Percentiles rank a stretch among this genome's conserved stretches.
Conservation (phyloP, 257 asterid species). For the Salvia splendens region DNA sequence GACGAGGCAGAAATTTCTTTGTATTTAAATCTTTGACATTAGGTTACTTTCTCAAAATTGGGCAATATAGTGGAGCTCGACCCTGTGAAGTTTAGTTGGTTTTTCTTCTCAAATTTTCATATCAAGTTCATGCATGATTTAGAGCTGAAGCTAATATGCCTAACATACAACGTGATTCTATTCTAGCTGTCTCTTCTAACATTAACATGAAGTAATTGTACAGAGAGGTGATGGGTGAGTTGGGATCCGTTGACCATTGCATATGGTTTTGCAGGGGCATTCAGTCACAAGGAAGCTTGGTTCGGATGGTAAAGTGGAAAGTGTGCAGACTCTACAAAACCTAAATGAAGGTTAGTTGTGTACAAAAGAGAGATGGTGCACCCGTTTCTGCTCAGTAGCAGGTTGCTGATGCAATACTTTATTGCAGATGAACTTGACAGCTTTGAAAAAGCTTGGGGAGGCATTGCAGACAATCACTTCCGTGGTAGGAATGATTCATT, state of each 20-base stretch:
- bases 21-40: not conserved
- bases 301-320: conserved; percentile 77
- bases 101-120: not conserved
- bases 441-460: conserved; percentile 75
- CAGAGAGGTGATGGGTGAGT: no score
- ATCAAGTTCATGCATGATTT: not conserved
- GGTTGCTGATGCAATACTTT: conserved; percentile 11
- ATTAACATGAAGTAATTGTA: no score
- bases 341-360: conserved; percentile 63
- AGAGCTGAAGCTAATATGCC: not conserved
- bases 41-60: not conserved
- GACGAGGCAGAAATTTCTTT: not conserved
- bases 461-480: conserved; percentile 39
- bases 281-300: conserved; percentile 68
- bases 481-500: conserved; percentile 41
- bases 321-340: conserved; percentile 68
- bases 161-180: not conserved
- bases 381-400: conserved; percentile 1
- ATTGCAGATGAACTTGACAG: conserved; percentile 64
- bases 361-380: not conserved
- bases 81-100: not conserved
- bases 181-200: not conserved
- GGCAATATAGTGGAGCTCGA: no score
- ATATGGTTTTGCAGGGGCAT: conserved; percentile 62
- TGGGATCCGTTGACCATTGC: not conserved